Base-by-base conservation (phyloP, 352 stramenopile species). In the Phytopythium kandeliae region DNA sequence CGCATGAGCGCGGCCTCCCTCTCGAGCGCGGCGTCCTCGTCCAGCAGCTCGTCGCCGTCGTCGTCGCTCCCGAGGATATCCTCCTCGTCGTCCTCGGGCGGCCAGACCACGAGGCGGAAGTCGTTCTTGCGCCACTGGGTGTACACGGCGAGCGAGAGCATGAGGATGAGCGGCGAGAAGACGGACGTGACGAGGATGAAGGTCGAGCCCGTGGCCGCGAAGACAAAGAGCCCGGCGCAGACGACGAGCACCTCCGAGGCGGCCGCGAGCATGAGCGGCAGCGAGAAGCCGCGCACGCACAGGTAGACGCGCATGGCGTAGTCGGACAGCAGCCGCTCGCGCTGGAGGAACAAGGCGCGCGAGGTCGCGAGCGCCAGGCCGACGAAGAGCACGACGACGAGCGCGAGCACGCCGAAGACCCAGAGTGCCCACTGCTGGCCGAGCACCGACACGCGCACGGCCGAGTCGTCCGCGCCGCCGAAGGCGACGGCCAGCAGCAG, bases 331-430 rank as follows among this genome's bases (percentile, higher is more conserved):
- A 92, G 63, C 37, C 88, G 78, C 57, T 92, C 76, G 15, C 77
- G 77, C 48, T 89, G 77, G 2, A 95, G 68, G 47, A 89, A 92
- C 40, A 92, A 92, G 9, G 82, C 78, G 26, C 80, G 74, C 11
- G 78, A 91, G 0, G 80, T 92, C 4, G 85, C 78, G 3, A 91
- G 63, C 13, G 77, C 69, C 22, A 95, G 60, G 1, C 76, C 83
- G 2, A 76, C 69, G 53, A 93, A 91, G 16, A 93, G 62, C 15
- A 93, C 85, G 16, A 92, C 67, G 35, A 93, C 78, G 51, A 93
- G 92, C 9, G 80, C 76, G 1, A 93, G 57, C 6, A 93, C 78
- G 13, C 82, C 85, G 57, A 95, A 93, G n/a, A 95, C 71, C 82
- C 82, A 95, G 2, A 93, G 55, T 2, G 82, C 78, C 80, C 80